Evolutionary conservation across 2,329 filamentous ascomycete species (phyloP).

Genomic region (Bipolaris bicolor): DNA sequence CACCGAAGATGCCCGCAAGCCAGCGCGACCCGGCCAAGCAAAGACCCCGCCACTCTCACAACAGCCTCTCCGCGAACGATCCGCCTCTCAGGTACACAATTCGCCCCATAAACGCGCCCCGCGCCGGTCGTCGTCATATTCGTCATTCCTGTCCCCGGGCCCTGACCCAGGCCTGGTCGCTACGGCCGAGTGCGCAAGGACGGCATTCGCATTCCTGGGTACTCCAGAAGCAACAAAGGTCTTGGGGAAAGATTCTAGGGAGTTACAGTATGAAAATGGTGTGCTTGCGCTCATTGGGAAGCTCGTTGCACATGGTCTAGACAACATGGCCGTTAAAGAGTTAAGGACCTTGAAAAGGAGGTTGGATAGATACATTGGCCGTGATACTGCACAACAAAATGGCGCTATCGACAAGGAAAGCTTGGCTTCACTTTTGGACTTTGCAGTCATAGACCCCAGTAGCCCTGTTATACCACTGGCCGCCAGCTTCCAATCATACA

Average conservation of each 20-base stretch:
- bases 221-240: slow-evolving; percentile 60
- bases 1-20: slow-evolving; percentile 35
- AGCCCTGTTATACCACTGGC: slow-evolving; percentile 59
- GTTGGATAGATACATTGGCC: slow-evolving; percentile 55
- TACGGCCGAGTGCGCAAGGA: slow-evolving; percentile 71
- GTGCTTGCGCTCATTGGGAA: slow-evolving; percentile 73
- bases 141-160: slow-evolving; percentile 32
- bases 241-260: slow-evolving; percentile 61
- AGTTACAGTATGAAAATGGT: slow-evolving; percentile 73
- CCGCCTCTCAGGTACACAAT: slow-evolving; percentile 65
- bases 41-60: slow-evolving; percentile 53
- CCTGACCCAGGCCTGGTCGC: slow-evolving; percentile 54
- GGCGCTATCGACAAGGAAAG: slow-evolving; percentile 50
- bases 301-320: slow-evolving; percentile 67
- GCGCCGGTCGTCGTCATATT: slow-evolving; percentile 49
- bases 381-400: slow-evolving; percentile 11
- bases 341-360: slow-evolving; percentile 69
- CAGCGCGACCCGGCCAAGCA: slow-evolving; percentile 23
- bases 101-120: slow-evolving; percentile 53
- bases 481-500: slow-evolving; percentile 69
- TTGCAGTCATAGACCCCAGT: slow-evolving; percentile 52
- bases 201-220: slow-evolving; percentile 70
- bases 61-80: slow-evolving; percentile 66
- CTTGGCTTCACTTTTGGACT: slow-evolving; percentile 68
- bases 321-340: slow-evolving; percentile 73